A percentile compares a stretch with the other conserved stretches of the same genome.
Evolutionary conservation across 495 filamentous ascomycete species (phyloP).

Genomic region (Penicillium coprophilum): DNA sequence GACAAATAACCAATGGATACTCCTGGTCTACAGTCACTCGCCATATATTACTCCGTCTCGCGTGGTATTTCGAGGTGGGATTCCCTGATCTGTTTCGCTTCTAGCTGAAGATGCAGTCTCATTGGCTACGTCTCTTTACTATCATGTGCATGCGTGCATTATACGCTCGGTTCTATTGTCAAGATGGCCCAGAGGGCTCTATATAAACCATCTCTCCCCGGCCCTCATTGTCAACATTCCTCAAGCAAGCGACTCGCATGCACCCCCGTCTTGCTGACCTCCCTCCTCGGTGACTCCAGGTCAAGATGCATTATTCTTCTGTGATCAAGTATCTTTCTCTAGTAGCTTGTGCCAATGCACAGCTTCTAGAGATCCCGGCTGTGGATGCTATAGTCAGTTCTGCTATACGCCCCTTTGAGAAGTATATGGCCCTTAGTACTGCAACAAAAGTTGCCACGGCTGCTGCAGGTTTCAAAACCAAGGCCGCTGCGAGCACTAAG

Average conservation of each 20-base stretch:
- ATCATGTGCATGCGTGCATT: slow-evolving; percentile 15
- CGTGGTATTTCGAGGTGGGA: slow-evolving; percentile 28
- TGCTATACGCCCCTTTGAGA: slow-evolving; percentile 16
- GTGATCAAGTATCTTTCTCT: slow-evolving; percentile 16
- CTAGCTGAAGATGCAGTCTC: slow-evolving; percentile 8
- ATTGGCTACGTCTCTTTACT: slow-evolving; percentile 2
- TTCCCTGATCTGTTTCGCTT: slow-evolving; percentile 7
- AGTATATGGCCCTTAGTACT: slow-evolving; percentile 16
- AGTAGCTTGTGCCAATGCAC: slow-evolving; percentile 24
- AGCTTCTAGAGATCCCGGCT: slow-evolving; percentile 23
- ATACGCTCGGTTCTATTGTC: slow-evolving; percentile 1
- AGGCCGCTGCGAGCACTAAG: neutral
- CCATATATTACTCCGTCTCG: slow-evolving; percentile 23
- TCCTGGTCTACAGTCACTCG: slow-evolving; percentile 17
- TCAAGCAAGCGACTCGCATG: slow-evolving; percentile 1
- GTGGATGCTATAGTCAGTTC: slow-evolving; percentile 25
- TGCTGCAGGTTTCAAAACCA: slow-evolving; percentile 5
- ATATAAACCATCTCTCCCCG: slow-evolving; percentile 8
- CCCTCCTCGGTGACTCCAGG: neutral
- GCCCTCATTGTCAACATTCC: slow-evolving; percentile 1
- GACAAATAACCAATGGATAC: slow-evolving; percentile 6
- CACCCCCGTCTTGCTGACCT: neutral
- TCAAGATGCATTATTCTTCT: slow-evolving; percentile 22
- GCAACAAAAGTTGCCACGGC: slow-evolving; percentile 15
- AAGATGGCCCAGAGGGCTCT: neutral